A percentile compares a stretch with the other conserved stretches of the same genome.
Evolutionary conservation across 306 rosid species (phyloP).

Genomic region (Vigna unguiculata): DNA sequence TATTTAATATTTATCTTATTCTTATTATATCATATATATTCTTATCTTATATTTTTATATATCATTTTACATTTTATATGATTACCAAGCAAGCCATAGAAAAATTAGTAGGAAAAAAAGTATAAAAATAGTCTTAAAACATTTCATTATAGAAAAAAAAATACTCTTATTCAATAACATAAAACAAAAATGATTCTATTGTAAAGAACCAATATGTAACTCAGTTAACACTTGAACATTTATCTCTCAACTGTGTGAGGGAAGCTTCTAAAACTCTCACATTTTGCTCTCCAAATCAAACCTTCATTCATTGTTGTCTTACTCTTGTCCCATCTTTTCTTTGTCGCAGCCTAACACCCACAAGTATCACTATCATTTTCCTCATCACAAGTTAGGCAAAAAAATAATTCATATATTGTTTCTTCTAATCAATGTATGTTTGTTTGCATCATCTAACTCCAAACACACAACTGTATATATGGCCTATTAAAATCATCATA

Average conservation of each 20-base stretch:
- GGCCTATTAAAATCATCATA: not conserved
- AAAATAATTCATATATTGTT: not conserved
- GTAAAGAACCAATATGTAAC: not conserved
- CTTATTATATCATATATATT: no score
- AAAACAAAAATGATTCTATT: not conserved
- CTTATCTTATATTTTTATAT: no score
- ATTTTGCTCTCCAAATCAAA: not conserved
- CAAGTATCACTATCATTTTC: not conserved
- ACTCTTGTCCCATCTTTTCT: not conserved
- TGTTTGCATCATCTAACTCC: not conserved
- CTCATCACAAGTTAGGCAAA: not conserved
- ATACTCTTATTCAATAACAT: no score
- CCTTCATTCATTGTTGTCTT: not conserved
- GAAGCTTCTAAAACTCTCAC: not conserved
- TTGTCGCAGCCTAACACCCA: not conserved
- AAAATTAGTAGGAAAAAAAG: no score
- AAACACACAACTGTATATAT: not conserved
- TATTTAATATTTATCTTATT: no score
- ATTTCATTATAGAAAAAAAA: no score
- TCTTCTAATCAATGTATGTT: not conserved
- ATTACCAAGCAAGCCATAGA: no score
- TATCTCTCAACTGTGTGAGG: not conserved
- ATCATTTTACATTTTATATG: no score
- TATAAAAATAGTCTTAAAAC: no score
- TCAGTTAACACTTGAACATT: no score